A percentile compares a stretch with the other conserved stretches of the same genome.
These are phyloP conservation scores for Trichoderma gracile DNA, from an alignment of 2,329 filamentous ascomycete genomes.

Conservation along the genomic window DNA sequence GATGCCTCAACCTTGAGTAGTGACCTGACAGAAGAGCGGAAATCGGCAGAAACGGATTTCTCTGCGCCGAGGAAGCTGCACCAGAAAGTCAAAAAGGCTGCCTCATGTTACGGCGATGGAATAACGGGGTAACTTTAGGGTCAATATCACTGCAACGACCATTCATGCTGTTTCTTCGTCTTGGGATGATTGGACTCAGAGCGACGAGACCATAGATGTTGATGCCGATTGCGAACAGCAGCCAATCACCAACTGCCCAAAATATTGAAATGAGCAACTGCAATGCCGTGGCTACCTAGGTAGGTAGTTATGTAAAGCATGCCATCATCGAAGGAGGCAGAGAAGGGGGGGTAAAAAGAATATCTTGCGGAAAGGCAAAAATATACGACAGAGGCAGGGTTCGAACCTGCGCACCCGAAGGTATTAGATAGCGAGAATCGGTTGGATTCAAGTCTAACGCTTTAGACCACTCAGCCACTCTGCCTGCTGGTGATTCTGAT, in stretches of 20 bases:
- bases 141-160: too few species aligned
- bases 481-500: conserved; percentile 1
- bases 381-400: conserved; percentile 24
- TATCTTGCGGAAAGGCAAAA: neutral
- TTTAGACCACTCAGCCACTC: conserved; percentile 27
- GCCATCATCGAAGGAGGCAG: neutral
- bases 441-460: conserved; percentile 24
- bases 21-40: neutral
- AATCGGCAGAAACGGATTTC: too few species aligned
- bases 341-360: neutral
- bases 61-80: neutral
- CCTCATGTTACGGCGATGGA: too few species aligned
- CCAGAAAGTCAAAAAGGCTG: neutral
- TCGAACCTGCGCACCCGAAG: conserved; percentile 26
- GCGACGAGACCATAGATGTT: too few species aligned
- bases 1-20: too few species aligned
- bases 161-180: too few species aligned
- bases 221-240: too few species aligned
- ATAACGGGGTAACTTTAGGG: too few species aligned
- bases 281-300: too few species aligned
- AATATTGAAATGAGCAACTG: too few species aligned
- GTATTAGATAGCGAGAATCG: conserved; percentile 26
- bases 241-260: too few species aligned
- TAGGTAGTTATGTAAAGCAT: neutral
- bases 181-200: too few species aligned